Base-by-base conservation (phyloP, 306 rosid genomes). In the Delonix regia region DNA sequence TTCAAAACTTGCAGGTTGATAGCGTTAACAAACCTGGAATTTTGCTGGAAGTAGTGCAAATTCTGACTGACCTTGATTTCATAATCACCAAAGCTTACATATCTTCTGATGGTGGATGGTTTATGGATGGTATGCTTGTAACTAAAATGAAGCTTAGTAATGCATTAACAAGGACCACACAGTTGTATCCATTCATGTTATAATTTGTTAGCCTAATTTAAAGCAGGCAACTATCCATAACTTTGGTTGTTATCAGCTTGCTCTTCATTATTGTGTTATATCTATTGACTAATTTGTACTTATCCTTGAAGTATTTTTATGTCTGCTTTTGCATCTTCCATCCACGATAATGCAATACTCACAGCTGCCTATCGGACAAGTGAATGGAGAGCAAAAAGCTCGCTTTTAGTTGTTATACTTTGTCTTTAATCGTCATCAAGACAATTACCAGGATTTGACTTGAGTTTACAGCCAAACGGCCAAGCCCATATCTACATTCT, bases 91-190 rank as follows among this genome's bases (percentile, higher is more conserved):
- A 92, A 78, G 97, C 94, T 78, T 89, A 92, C 81, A 83, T 92
- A 69, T 89, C 93, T 78, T 90, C 94, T 38, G 96, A 90, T 71
- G 97, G 97, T 19, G 92, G 92, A 86, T 92, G 93, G 96, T 92
- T 92, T 86, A 89, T 92, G 97, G 96, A 92, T 77, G 94, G 93
- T 92, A 87, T 10, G 88, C 74, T 53, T 67, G 60, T 49, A 63
- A 77, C 34, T 49, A 48, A 21, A 60, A 60, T 73, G 30, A 74
- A 62, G 67, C 75, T 70, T 15, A 14, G 19, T 18, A 59, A 71
- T 72, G 80, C 61, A 25, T 62, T 42, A 18, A 48, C 44, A 12
- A 12, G 1, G n/a, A 57, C 25, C 30, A 44, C 73, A 70, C 27
- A 16, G 10, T 44, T 41, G 11, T 44, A 11, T 69, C 69, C 51